A percentile compares a stretch with the other conserved stretches of the same genome.
Evolutionary conservation across 2,329 filamentous ascomycete genomes (phyloP).

Genomic region (Cladosporium velox): DNA sequence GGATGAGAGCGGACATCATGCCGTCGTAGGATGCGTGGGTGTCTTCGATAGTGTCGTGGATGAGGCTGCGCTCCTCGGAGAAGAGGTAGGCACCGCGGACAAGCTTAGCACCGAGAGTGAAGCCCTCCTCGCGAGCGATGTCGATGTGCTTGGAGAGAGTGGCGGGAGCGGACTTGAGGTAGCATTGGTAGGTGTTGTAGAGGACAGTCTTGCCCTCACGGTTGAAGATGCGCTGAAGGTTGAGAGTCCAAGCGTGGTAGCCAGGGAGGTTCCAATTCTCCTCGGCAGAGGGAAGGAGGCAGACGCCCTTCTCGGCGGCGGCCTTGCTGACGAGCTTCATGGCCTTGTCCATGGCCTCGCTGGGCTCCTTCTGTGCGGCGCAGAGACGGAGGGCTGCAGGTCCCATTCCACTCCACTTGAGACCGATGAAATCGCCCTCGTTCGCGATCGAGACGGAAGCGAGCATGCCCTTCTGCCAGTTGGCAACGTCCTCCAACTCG

Average conservation of each 20-base stretch:
- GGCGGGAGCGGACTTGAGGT: slow-evolving; percentile 52
- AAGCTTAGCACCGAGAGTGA: slow-evolving; percentile 58
- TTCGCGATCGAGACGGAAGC: slow-evolving; percentile 64
- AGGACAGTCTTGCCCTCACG: slow-evolving; percentile 64
- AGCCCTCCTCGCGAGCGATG: slow-evolving; percentile 48
- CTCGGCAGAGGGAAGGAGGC: slow-evolving; percentile 83
- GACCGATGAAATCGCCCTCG: slow-evolving; percentile 56
- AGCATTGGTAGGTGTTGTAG: slow-evolving; percentile 66
- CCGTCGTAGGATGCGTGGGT: slow-evolving; percentile 68
- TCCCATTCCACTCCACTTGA: slow-evolving; percentile 80
- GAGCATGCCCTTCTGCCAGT: slow-evolving; percentile 74
- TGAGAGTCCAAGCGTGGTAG: slow-evolving; percentile 77
- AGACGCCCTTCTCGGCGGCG: slow-evolving; percentile 68
- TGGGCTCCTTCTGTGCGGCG: slow-evolving; percentile 62
- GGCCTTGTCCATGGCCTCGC: slow-evolving; percentile 64
- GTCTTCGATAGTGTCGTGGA: slow-evolving; percentile 55
- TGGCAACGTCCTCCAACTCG: slow-evolving; percentile 62
- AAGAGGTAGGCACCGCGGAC: slow-evolving; percentile 60
- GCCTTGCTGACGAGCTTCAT: slow-evolving; percentile 75
- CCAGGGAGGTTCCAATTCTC: slow-evolving; percentile 76
- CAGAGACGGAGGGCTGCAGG: slow-evolving; percentile 69
- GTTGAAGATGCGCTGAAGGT: slow-evolving; percentile 51
- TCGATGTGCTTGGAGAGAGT: slow-evolving; percentile 51
- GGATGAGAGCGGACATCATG: slow-evolving; percentile 67
- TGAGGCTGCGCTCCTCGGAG: slow-evolving; percentile 52